Conservation (phyloP, 805 yeast species). For the Maudiozyma serrabonitensis region DNA sequence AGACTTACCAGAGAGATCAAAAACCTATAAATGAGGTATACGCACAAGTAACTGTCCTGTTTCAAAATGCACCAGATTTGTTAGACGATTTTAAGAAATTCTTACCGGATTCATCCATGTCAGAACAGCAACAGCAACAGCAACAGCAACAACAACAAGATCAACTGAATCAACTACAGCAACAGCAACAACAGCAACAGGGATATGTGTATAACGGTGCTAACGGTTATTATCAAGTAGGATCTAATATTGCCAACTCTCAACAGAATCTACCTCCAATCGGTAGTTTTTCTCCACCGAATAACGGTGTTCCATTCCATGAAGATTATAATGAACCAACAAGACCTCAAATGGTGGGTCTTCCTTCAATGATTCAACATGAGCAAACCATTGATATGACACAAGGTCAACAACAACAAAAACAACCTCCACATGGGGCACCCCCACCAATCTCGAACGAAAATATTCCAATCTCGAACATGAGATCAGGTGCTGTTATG, state of each 20-base stretch:
- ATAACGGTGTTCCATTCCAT: conserved; percentile 20
- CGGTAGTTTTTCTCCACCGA: conserved; percentile 32
- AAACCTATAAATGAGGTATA: conserved; percentile 93
- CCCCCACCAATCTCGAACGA: conserved; percentile 13
- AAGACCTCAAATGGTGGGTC: conserved; percentile 13
- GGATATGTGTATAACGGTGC: conserved; percentile 3
- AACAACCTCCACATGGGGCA: conserved; percentile 4
- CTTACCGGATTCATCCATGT: conserved; percentile 57
- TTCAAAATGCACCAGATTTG: conserved; percentile 89
- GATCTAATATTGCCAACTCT: neutral
- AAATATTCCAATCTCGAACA: conserved; percentile 29
- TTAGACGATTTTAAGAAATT: conserved; percentile 92
- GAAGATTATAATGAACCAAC: conserved; percentile 7
- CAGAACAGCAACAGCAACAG: conserved; percentile 21
- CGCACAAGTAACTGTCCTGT: conserved; percentile 79
- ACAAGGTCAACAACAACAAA: conserved; percentile 10
- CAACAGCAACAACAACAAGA: conserved; percentile 13
- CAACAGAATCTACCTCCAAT: conserved; percentile 29
- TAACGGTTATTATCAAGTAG: conserved; percentile 3
- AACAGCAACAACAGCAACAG: conserved; percentile 16
- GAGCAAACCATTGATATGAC: conserved; percentile 13
- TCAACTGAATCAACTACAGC: conserved; percentile 10
- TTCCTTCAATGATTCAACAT: conserved; percentile 21
- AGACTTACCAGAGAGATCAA: conserved; percentile 93
- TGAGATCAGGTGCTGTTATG: conserved; percentile 18